Percentiles rank a stretch among this genome's conserved stretches.
These are phyloP conservation scores for Sextonia rubra DNA, from an alignment of 164 flowering plant species.

Conservation along the genomic window DNA sequence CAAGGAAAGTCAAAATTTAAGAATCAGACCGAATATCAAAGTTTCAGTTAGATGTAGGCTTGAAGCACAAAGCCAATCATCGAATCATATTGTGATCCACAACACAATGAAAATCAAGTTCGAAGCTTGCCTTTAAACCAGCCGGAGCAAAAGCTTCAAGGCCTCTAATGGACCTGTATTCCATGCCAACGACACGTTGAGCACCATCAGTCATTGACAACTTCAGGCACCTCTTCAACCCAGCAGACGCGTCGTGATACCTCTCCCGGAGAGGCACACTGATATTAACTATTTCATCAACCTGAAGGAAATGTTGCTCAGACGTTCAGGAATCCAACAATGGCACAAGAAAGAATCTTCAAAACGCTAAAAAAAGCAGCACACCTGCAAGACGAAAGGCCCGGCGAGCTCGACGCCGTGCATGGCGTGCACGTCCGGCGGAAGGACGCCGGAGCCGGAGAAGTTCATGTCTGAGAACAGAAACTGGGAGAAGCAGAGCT, in stretches of 20 bases:
- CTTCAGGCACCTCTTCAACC: constrained; percentile 81
- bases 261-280: constrained; percentile 65
- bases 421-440: constrained; percentile 49
- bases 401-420: constrained; percentile 77
- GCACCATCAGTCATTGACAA: constrained; percentile 93
- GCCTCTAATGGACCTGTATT: constrained; percentile 79
- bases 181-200: constrained; percentile 90
- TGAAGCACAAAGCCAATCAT: background rate
- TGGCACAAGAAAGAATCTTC: background rate
- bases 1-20: no score
- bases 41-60: background rate
- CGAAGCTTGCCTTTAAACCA: constrained; percentile 69
- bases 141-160: constrained; percentile 75
- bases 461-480: constrained; percentile 70
- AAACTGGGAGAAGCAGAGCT: constrained; percentile 68
- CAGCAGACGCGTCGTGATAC: constrained; percentile 64
- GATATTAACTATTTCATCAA: constrained; percentile 84
- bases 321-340: no score
- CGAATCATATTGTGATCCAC: background rate
- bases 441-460: constrained; percentile 68
- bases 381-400: constrained; percentile 85
- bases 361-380: background rate
- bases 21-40: no score
- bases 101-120: background rate
- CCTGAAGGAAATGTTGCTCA: constrained; percentile 36